A percentile compares a stretch with the other conserved stretches of the same genome.
These are phyloP conservation scores for Houttuynia cordata DNA, from an alignment of 164 flowering plant species.

Conservation along the genomic window DNA sequence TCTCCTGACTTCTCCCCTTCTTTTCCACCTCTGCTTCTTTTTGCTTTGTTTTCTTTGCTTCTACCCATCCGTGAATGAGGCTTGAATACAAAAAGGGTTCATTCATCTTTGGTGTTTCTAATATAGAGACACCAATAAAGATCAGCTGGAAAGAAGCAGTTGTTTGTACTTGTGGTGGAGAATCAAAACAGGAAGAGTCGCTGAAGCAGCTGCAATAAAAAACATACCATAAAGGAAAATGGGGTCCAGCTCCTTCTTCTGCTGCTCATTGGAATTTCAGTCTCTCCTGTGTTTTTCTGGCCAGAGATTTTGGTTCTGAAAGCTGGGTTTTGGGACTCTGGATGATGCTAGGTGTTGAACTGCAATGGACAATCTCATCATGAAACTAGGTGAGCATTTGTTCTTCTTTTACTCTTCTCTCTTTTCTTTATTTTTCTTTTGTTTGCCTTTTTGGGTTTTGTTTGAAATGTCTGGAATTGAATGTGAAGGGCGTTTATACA, in stretches of 20 bases:
- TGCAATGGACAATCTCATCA: slow-evolving; percentile 2
- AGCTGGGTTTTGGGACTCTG: neutral
- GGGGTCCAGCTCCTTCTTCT: neutral
- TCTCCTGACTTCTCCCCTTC: no score
- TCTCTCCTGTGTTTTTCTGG: no score
- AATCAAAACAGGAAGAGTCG: neutral
- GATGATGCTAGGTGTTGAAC: neutral
- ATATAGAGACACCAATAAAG: no score
- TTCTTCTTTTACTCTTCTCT: neutral
- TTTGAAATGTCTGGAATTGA: neutral
- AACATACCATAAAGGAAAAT: no score
- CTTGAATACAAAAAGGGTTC: neutral
- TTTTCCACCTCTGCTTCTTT: no score
- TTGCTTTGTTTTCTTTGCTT: neutral
- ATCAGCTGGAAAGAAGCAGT: neutral
- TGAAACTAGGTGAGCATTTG: slow-evolving; percentile 5
- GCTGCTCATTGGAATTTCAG: neutral
- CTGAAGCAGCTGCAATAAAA: neutral
- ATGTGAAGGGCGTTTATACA: neutral
- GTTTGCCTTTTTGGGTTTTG: neutral
- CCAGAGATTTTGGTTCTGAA: neutral
- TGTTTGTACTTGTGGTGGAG: neutral
- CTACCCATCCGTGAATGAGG: neutral
- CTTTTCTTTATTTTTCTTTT: no score
- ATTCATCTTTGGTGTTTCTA: neutral